phyloP scores from a whole-genome alignment of 2,329 filamentous ascomycete species.

The Torrubiella hemipterigena region DNA sequence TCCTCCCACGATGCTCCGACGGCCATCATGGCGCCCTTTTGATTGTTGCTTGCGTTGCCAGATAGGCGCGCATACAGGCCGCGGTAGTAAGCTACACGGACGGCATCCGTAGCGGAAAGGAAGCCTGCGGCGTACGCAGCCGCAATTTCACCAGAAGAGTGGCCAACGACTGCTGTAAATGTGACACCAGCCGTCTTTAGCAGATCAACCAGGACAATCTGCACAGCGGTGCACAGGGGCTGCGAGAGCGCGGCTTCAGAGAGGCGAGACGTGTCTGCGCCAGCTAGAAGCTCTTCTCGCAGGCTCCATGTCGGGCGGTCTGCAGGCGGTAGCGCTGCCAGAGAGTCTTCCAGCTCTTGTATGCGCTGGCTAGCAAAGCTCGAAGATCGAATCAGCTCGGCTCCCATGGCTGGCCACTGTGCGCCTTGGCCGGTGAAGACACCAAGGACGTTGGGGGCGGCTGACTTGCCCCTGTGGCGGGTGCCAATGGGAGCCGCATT shows the following conservation, averaged over 20 bases:
- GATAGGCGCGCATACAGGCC: constrained; percentile 14
- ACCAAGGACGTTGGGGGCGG: not conserved
- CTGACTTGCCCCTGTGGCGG: no score
- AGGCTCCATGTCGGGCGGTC: constrained; percentile 4
- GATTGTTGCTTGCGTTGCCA: not conserved
- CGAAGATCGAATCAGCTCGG: constrained; percentile 5
- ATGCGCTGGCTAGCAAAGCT: no score
- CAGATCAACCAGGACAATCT: constrained; percentile 28
- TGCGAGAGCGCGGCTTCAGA: constrained; percentile 18
- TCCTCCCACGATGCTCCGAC: not conserved
- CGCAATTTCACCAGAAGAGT: constrained; percentile 31
- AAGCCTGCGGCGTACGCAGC: constrained; percentile 28
- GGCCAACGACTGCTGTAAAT: constrained; percentile 24
- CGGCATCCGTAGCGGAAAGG: constrained; percentile 21
- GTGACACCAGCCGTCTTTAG: constrained; percentile 18
- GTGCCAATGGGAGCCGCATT: no score
- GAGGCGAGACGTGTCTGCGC: constrained; percentile 8
- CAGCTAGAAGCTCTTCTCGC: not conserved
- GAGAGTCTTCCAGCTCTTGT: no score
- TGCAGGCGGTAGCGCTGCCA: constrained; percentile 4
- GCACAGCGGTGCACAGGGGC: constrained; percentile 28
- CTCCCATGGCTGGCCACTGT: constrained; percentile 10
- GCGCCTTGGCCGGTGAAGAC: constrained; percentile 10
- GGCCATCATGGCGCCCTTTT: not conserved
- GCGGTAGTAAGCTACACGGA: constrained; percentile 25